Evolutionary conservation across 129 eudicot genomes (phyloP), one percentile per base, ranked within the genome.

Genomic region (Flaveria sonorensis): DNA sequence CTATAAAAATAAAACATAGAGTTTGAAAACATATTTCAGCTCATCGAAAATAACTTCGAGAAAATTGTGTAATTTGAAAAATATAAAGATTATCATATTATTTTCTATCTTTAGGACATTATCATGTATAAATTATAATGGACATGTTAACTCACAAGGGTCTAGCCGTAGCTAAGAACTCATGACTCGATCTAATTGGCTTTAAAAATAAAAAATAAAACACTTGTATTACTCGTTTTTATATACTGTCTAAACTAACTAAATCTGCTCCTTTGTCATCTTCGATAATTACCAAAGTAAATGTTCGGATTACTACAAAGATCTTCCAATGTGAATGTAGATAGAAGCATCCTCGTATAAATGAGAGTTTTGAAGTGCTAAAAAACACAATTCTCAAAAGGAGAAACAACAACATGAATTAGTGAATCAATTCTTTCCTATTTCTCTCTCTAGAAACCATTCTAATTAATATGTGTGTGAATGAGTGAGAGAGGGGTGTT

Each of bases 281-380:
- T 72, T 64, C 7, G 74, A 26, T 71, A 20, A 64, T 63, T 12
- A 73, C 66, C 61, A 74, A 68, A 66, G 62, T 43, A 67, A 24
- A 32, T 79, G 53, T 70, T 60, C 14, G 62, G 60, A 40, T 65
- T 65, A 26, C 80, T 76, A 76, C 65, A 65, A 79, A 70, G 77
- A 79, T 79, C 47, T 79, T 62, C 50, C 71, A 73, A 74, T 74
- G 40, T 7, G 75, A 74, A 74, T 73, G 55, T 81, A 36, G 71
- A 73, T 71, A 67, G 84, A 67, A 74, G 70, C 80, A 55, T 81
- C 52, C 71, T 81, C 76, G 80, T 55, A 67, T 67, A 51, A 51
- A 81, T 74, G 73, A 73, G 75, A 73, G 62, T 80, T 80, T 80
- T 66, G 79, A 73, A 80, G 79, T 80, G 69, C 79, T 80, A 80